phyloP scores from a whole-genome alignment of 495 filamentous ascomycete genomes.

The Annulohypoxylon bovei region DNA sequence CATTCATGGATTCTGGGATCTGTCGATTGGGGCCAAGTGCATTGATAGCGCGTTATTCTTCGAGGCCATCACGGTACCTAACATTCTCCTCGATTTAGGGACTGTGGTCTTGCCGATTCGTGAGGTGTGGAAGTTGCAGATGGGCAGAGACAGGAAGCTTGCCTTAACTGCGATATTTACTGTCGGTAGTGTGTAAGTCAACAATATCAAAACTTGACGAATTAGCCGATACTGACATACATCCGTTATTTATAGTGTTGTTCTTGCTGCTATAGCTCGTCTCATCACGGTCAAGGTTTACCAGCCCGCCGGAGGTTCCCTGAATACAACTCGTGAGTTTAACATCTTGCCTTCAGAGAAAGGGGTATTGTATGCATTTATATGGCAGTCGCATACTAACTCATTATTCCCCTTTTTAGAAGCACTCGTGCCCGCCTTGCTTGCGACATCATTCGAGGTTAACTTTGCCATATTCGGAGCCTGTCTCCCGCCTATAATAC shows the following conservation, averaged over 20 bases:
- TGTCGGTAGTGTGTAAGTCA: not conserved
- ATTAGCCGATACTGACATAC: not conserved
- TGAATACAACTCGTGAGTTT: conserved; percentile 3
- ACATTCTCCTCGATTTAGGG: not conserved
- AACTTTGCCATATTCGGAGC: conserved; percentile 1
- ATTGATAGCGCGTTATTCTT: conserved; percentile 5
- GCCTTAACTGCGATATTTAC: conserved; percentile 6
- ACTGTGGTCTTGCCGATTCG: not conserved
- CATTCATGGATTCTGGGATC: conserved; percentile 1
- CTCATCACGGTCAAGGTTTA: conserved; percentile 2
- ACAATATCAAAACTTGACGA: not conserved
- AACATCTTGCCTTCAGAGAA: too few species aligned
- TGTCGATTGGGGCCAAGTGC: not conserved
- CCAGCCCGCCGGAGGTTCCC: not conserved
- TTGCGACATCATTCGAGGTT: conserved; percentile 1
- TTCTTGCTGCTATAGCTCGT: not conserved
- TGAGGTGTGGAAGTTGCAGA: conserved; percentile 7
- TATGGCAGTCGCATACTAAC: not conserved
- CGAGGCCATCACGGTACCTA: conserved; percentile 5
- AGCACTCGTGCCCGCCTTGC: conserved; percentile 1
- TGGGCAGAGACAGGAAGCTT: not conserved
- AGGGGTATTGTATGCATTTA: not conserved
- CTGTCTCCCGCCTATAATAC: not conserved
- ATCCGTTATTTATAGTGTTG: not conserved
- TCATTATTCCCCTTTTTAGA: not conserved